phyloP scores from a whole-genome alignment of 768 basidiomycete species.

The Kwoniella europaea region DNA sequence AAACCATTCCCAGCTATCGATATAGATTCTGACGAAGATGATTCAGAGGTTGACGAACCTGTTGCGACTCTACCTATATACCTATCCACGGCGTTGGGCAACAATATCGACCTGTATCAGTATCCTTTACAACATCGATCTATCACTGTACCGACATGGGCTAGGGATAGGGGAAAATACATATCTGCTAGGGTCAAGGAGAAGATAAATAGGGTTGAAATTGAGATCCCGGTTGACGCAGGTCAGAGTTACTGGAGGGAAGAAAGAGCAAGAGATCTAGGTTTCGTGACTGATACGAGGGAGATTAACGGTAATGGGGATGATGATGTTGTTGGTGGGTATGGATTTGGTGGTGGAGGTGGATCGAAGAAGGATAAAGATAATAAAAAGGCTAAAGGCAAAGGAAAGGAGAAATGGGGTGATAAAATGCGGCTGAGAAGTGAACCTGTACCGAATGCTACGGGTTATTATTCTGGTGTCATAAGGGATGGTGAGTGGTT shows the following conservation, averaged over 20 bases:
- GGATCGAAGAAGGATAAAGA: constrained; percentile 29
- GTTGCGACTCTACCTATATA: constrained; percentile 55
- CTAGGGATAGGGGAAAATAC: constrained; percentile 41
- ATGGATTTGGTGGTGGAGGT: constrained; percentile 39
- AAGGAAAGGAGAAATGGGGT: constrained; percentile 51
- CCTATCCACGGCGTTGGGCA: constrained; percentile 48
- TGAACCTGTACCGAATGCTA: constrained; percentile 56
- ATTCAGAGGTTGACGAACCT: constrained; percentile 45
- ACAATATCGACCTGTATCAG: constrained; percentile 56
- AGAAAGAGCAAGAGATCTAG: constrained; percentile 55
- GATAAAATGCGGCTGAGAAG: constrained; percentile 53
- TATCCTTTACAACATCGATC: constrained; percentile 52
- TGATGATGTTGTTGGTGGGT: constrained; percentile 40
- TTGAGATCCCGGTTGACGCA: constrained; percentile 58
- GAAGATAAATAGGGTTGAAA: constrained; percentile 48
- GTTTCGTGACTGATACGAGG: constrained; percentile 43
- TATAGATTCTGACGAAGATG: constrained; percentile 7
- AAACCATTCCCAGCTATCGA: constrained; percentile 25
- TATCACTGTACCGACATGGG: constrained; percentile 44
- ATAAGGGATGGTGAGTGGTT: constrained; percentile 54
- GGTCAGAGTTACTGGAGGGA: constrained; percentile 53
- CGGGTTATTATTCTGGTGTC: constrained; percentile 56
- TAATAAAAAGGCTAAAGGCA: constrained; percentile 41
- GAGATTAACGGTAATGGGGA: constrained; percentile 27
- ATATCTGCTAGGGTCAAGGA: constrained; percentile 56